These are phyloP conservation scores for Fusarium oligoseptatum DNA, from an alignment of 2,329 filamentous ascomycete species.

Conservation along the genomic window DNA sequence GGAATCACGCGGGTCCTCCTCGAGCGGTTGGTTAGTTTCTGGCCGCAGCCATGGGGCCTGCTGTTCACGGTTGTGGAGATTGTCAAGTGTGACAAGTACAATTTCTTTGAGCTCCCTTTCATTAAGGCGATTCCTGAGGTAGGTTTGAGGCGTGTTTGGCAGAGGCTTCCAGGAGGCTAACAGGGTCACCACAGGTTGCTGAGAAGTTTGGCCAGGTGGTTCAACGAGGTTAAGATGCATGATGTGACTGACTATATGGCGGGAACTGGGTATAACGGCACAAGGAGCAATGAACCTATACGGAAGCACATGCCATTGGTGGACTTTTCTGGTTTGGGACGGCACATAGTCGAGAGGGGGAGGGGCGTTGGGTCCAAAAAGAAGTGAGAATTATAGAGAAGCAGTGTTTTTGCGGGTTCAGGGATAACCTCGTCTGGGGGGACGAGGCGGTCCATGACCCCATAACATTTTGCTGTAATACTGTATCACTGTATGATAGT, in stretches of 20 bases:
- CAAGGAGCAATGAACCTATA: slow-evolving; percentile 30
- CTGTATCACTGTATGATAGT: slow-evolving; percentile 56
- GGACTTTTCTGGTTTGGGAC: slow-evolving; percentile 43
- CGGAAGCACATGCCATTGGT: slow-evolving; percentile 29
- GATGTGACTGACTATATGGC: slow-evolving; percentile 6
- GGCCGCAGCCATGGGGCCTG: slow-evolving; percentile 96
- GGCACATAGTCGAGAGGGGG: slow-evolving; percentile 39
- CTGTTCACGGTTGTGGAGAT: slow-evolving; percentile 90
- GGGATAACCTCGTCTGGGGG: slow-evolving; percentile 46
- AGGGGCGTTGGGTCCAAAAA: slow-evolving; percentile 46
- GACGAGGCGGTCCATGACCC: slow-evolving; percentile 26
- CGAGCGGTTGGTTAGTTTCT: slow-evolving; percentile 88
- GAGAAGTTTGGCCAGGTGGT: slow-evolving; percentile 54
- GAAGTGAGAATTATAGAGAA: slow-evolving; percentile 47
- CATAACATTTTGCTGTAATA: slow-evolving; percentile 49
- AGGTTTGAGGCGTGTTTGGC: slow-evolving; percentile 44
- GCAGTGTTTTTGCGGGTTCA: slow-evolving; percentile 31
- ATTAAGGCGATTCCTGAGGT: slow-evolving; percentile 93
- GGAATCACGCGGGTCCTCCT: slow-evolving; percentile 90
- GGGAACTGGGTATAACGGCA: slow-evolving; percentile 26
- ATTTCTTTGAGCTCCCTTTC: slow-evolving; percentile 93
- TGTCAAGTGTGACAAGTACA: slow-evolving; percentile 89
- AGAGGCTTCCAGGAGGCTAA: slow-evolving; percentile 16
- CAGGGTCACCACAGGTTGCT: slow-evolving; percentile 47
- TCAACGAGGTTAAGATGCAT: slow-evolving; percentile 48